Base-by-base conservation (phyloP, 2,329 filamentous ascomycete species). In the Trichoderma endophyticum region DNA sequence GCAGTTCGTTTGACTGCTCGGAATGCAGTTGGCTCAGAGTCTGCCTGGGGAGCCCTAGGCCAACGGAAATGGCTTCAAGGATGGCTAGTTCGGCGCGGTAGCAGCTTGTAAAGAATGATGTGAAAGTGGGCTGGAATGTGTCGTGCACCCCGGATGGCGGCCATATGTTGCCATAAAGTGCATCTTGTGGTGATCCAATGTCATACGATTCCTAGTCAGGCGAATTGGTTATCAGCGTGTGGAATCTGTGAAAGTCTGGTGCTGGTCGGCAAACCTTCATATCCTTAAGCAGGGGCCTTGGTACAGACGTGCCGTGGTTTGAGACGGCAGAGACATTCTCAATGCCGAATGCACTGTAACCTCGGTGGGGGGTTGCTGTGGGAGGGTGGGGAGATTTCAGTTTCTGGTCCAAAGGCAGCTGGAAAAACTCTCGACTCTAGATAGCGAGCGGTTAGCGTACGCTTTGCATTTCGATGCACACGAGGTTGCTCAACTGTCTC, bases 341-440 rank as follows among this genome's bases (percentile, higher is more conserved):
- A 36, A 70, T 62, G 54, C 68, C 68, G 36, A 64, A 62, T 48
- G 68, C 57, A 36, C 68, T 70, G 68, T 63, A 70, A 48, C 68
- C 68, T 51, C 68, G 34, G 57, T 70, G 68, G 60, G 68, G 68
- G 59, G 54, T 70, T 32, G 68, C 68, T 9, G 68, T 70, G 24
- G 54, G 68, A 63, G 68, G 68, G 28, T 70, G 68, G 8, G 68
- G 68, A 54, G 68, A 70, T 51, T 70, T 62, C 36, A 70, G 18
- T 21, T 70, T 70, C 56, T 70, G 24, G 39, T 51, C n/a, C 57
- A 70, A 32, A 28, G 68, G 56, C 7, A 70, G 68, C 15, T 54
- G 34, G n/a, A 70, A 70, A n/a, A 70, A 70, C 4, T 39, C 36
- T 32, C 59, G 57, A 26, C 68, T 70, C 68, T 70, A 24, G 39